Evolutionary conservation across 2,329 filamentous ascomycete genomes (phyloP), one percentile per base, ranked within the genome.

Genomic region (Phialemonium atrogriseum): DNA sequence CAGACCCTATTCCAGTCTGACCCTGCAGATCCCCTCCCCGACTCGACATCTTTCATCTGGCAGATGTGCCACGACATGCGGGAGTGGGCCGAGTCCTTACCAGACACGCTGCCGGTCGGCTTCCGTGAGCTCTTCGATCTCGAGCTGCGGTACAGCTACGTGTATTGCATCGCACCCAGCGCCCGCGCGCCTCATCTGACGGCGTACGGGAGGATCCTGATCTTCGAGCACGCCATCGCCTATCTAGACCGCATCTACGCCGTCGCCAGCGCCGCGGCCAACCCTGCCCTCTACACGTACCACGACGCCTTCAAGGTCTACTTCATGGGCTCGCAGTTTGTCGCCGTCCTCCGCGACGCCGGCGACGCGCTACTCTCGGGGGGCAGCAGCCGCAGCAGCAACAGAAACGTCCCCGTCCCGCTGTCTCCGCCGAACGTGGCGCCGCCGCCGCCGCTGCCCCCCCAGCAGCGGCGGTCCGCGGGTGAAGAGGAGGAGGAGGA

Each of bases 141-240:
- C 11, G 91, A 98, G 51, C 36, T 93, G 24, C 73, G 89, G 27
- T 96, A 94, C 60, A 93, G 85, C 49, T 91, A 86, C 46, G 81
- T 94, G 15, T 86, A 95, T 53, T 84, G 89, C 35, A 70, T 95
- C 7, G 86, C 86, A 1, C 85, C 87, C 1, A 88, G 82, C 21
- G 75, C 78, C 2, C 70, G 81, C 27, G 77, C 83, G 4, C 83
- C 84, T 0, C 66, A 73, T 14, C 77, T 88, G 30, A 80, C 77
- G 4, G 73, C 85, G 27, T 86, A 89, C 50, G 82, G 80, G 22
- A 83, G 86, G 39, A 67, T 78, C 18, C 66, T 94, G 15, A 84
- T 94, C 24, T 94, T 94, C 52, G 86, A 94, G 51, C 80, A 91
- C 48, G 80, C 80, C 41, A 77, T 89, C 43, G 73, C 80, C n/a